Base-by-base conservation (phyloP, 2,329 filamentous ascomycete species). In the Spiromastix sp. region DNA sequence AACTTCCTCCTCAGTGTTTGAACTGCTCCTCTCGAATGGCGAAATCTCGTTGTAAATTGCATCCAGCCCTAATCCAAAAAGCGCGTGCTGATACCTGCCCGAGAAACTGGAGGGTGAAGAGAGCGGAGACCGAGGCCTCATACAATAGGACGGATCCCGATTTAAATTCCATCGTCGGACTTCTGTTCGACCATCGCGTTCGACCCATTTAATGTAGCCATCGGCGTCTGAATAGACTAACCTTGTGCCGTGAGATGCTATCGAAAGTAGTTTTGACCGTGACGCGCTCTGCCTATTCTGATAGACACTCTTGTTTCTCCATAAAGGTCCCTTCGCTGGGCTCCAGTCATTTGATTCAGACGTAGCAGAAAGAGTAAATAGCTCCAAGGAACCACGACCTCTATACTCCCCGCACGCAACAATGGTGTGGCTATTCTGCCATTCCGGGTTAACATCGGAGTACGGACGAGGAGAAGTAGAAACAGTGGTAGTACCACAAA, bases 341-440 rank as follows among this genome's bases (percentile, higher is more conserved):
- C 30, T 4, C 9, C n/a, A 24, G 34, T 40, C 24, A 16, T 49
- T 53, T 42, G 49, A 54, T 41, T 34, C 48, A 38, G 42, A 48
- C 42, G 30, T 12, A 4, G 36, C 27, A 35, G 42, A 54, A 47
- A 63, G 44, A 41, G 52, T 42, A 55, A 93, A 94, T n/a, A 94
- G 63, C 52, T 96, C 89, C 2, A 96, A 66, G 0, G 82, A 87
- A 1, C 89, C 89, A 56, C 91, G 87, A 20, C 81, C 85, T 48
- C 91, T 93, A 63, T 95, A 95, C 52, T 89, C 84, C 4, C 87
- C 89, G 25, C 82, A 84, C 2, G 85, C 84, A 34, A 94, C 72
- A 17, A 95, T 60, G 0, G 81, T 86, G 30, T 79, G 42, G 56
- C 63, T 9, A 75, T 64, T 43, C 68, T 68, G 37, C 72, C 69